Percentiles rank a stretch among this genome's conserved stretches.
phyloP scores from a whole-genome alignment of 2,329 filamentous ascomycete genomes.

The Epichloe brachyelytri region DNA sequence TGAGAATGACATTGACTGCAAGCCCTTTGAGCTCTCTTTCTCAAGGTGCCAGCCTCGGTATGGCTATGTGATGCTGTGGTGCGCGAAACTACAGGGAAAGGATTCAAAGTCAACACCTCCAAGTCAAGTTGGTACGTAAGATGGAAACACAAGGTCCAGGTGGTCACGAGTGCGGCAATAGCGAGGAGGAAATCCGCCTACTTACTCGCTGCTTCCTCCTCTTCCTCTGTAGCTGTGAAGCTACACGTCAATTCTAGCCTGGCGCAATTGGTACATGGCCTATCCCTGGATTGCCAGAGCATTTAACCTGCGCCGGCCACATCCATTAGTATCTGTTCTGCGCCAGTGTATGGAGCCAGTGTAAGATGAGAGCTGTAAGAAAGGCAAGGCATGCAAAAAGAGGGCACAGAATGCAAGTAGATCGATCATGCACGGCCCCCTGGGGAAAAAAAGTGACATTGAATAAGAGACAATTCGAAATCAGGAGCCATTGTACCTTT shows the following conservation, averaged over 20 bases:
- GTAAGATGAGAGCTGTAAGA: no score
- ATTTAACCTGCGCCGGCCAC: slow-evolving; percentile 26
- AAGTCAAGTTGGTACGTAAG: neutral
- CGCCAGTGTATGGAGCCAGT: no score
- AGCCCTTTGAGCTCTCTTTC: slow-evolving; percentile 29
- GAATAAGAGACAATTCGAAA: neutral
- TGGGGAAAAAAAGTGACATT: neutral
- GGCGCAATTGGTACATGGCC: slow-evolving; percentile 25
- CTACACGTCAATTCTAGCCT: slow-evolving; percentile 24
- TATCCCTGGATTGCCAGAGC: slow-evolving; percentile 23
- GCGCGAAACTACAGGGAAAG: slow-evolving; percentile 18
- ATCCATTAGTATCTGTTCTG: neutral
- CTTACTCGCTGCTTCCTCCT: slow-evolving; percentile 12
- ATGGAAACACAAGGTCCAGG: neutral
- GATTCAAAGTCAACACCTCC: neutral
- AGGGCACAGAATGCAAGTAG: no score
- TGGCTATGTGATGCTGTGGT: slow-evolving; percentile 27
- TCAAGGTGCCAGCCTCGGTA: slow-evolving; percentile 28
- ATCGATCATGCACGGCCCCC: no score
- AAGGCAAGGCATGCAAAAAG: no score
- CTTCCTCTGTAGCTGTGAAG: slow-evolving; percentile 15
- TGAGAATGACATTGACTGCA: slow-evolving; percentile 28
- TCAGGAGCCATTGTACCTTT: slow-evolving; percentile 18
- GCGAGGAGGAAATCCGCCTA: neutral
- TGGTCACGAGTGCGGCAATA: neutral